phyloP scores from a whole-genome alignment of 441 rosid species.

The Gossypium davidsonii region DNA sequence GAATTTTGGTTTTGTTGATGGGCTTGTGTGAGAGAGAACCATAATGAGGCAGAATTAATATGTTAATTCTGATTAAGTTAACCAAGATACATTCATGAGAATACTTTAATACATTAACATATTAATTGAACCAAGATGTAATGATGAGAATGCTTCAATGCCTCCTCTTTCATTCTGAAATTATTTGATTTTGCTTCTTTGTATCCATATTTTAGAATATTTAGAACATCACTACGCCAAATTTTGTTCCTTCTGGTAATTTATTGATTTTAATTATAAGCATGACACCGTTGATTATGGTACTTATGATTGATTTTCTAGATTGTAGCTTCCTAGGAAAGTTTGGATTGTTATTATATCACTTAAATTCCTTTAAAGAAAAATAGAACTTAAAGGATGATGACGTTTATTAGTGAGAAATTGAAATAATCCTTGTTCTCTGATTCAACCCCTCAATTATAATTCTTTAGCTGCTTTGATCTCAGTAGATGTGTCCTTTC shows the following conservation, averaged over 20 bases:
- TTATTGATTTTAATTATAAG: neutral
- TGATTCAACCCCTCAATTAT: neutral
- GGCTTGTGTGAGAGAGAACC: neutral
- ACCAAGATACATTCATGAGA: neutral
- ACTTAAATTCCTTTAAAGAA: neutral
- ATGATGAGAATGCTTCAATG: neutral
- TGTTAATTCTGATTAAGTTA: neutral
- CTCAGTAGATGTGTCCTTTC: neutral
- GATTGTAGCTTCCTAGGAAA: neutral
- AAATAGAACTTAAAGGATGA: neutral
- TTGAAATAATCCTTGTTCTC: neutral
- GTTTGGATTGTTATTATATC: neutral
- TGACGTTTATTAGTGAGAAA: neutral
- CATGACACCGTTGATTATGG: neutral
- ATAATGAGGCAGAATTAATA: neutral
- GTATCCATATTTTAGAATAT: neutral
- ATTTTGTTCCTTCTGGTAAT: neutral
- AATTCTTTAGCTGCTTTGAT: neutral
- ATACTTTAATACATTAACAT: neutral
- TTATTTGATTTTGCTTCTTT: conserved; percentile 1
- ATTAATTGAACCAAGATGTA: neutral
- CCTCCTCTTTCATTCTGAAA: neutral
- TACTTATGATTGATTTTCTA: conserved; percentile 1
- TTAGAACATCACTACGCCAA: neutral
- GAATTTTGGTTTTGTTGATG: neutral